Percentiles rank a stretch among this genome's conserved stretches.
These are phyloP conservation scores for Teratosphaeria destructans DNA, from an alignment of 2,329 filamentous ascomycete species.

Conservation along the genomic window DNA sequence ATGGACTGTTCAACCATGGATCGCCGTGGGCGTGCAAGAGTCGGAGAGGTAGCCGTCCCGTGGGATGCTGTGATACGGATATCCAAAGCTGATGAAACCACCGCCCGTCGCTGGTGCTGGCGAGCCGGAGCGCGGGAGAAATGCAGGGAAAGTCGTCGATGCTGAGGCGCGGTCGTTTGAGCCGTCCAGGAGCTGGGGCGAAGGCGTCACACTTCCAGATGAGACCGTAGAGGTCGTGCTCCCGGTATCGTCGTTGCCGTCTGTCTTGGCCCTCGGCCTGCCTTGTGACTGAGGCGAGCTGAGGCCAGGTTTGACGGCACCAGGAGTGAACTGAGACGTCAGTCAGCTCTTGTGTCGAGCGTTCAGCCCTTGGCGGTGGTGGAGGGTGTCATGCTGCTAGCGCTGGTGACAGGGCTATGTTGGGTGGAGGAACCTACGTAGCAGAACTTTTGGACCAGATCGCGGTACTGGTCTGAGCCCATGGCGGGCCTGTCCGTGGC, in stretches of 20 bases:
- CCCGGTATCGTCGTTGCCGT: slow-evolving; percentile 10
- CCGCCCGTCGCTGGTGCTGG: slow-evolving; percentile 20
- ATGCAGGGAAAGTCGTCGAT: slow-evolving; percentile 10
- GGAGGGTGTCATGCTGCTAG: slow-evolving; percentile 19
- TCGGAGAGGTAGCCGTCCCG: slow-evolving; percentile 26
- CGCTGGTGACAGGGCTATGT: not conserved
- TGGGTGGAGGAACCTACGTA: slow-evolving; percentile 69
- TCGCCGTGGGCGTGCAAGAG: slow-evolving; percentile 25
- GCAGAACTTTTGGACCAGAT: slow-evolving; percentile 97
- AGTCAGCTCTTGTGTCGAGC: slow-evolving; percentile 19
- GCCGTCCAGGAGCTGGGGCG: slow-evolving; percentile 17
- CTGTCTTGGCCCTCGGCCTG: slow-evolving; percentile 3
- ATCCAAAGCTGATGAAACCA: slow-evolving; percentile 23
- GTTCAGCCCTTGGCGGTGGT: slow-evolving; percentile 15
- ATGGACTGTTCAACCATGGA: slow-evolving; percentile 18
- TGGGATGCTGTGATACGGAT: slow-evolving; percentile 23
- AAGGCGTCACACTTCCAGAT: slow-evolving; percentile 15
- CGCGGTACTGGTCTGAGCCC: slow-evolving; percentile 83
- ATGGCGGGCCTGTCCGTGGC: slow-evolving; percentile 57
- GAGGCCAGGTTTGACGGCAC: slow-evolving; percentile 17
- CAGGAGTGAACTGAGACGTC: slow-evolving; percentile 25
- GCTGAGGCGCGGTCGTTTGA: slow-evolving; percentile 15
- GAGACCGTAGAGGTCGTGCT: slow-evolving; percentile 10
- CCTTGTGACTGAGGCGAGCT: slow-evolving; percentile 3
- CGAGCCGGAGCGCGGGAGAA: slow-evolving; percentile 23